Evolutionary conservation across 2,329 filamentous ascomycete genomes (phyloP).

Genomic region (Berkeleyomyces basicola): DNA sequence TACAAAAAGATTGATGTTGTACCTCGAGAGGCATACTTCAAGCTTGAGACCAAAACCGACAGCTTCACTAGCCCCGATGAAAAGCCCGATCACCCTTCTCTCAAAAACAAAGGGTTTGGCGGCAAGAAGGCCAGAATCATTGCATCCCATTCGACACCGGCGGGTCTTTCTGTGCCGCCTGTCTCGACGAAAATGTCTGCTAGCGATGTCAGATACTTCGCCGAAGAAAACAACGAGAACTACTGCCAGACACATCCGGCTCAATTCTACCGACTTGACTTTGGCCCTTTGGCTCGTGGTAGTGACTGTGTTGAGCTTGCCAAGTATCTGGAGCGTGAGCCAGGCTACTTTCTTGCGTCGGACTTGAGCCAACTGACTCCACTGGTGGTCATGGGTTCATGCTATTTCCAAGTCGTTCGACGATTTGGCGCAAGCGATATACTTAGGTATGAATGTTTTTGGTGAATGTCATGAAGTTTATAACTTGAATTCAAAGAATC

Average conservation of each 20-base stretch:
- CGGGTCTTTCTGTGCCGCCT: neutral
- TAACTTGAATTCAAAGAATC: neutral
- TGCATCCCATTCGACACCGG: neutral
- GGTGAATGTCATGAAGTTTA: neutral
- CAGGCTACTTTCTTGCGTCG: conserved; percentile 6
- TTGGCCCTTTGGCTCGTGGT: conserved; percentile 1
- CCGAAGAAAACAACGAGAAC: neutral
- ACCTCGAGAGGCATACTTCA: neutral
- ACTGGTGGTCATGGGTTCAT: neutral
- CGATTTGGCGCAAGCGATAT: neutral
- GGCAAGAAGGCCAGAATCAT: neutral
- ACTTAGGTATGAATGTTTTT: neutral
- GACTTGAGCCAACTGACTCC: conserved; percentile 3
- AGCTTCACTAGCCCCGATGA: neutral
- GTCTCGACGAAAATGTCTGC: neutral
- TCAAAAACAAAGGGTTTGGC: neutral
- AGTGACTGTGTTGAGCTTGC: neutral
- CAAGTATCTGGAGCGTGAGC: neutral
- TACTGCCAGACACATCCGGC: neutral
- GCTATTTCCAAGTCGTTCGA: conserved; percentile 6
- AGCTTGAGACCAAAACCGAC: neutral
- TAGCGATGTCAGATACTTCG: neutral
- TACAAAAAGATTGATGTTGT: neutral
- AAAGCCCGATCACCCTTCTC: neutral
- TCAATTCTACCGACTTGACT: conserved; percentile 1